phyloP scores from a whole-genome alignment of 768 basidiomycete species.

The Kwoniella heveanensis region DNA sequence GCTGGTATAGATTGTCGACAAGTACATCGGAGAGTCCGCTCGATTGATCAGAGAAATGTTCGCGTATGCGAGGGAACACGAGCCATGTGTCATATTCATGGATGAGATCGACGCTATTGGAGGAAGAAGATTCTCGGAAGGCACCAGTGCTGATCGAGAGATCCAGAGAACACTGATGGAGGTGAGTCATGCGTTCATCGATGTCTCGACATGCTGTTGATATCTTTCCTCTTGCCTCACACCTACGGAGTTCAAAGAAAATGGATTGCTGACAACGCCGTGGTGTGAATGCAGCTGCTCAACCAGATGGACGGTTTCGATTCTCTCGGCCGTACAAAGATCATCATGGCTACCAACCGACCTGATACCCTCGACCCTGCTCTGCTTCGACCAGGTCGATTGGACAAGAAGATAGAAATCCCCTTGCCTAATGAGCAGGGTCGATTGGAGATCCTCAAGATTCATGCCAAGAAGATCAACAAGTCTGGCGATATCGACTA shows the following conservation, averaged over 20 bases:
- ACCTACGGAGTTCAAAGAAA: too few species aligned
- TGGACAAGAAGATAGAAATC: constrained; percentile 97
- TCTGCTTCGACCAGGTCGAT: constrained; percentile 87
- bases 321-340: constrained; percentile 88
- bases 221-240: too few species aligned
- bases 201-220: neutral
- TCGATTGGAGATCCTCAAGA: constrained; percentile 93
- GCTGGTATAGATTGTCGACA: constrained; percentile 56
- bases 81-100: constrained; percentile 99
- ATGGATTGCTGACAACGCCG: too few species aligned
- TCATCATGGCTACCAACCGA: constrained; percentile 99
- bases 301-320: constrained; percentile 99
- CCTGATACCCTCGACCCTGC: constrained; percentile 98
- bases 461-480: constrained; percentile 90
- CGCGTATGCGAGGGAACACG: constrained; percentile 93
- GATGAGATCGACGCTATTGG: constrained; percentile 88
- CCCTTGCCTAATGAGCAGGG: constrained; percentile 97
- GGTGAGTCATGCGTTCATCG: constrained; percentile 57
- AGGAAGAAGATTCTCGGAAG: constrained; percentile 85
- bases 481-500: constrained; percentile 96
- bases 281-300: too few species aligned
- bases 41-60: constrained; percentile 98
- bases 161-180: constrained; percentile 99
- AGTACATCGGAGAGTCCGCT: constrained; percentile 98
- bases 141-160: constrained; percentile 96